Evolutionary conservation across 176 grass and related monocot genomes (phyloP).

Genomic region (Oryza coarctata): DNA sequence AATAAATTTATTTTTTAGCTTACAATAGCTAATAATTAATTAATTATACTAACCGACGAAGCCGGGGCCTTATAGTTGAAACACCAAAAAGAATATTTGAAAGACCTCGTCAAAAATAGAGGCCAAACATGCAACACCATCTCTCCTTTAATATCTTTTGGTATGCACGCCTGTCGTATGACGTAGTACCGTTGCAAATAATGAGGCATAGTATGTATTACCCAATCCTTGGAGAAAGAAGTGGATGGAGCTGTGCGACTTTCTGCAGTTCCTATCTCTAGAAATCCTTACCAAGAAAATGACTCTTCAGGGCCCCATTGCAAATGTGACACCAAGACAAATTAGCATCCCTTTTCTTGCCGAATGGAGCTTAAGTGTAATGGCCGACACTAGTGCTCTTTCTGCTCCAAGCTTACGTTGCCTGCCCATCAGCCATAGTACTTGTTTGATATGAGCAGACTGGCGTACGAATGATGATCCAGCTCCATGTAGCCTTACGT

Average conservation of each 20-base stretch:
- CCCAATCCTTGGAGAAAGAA: not conserved
- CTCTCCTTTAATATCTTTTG: not conserved
- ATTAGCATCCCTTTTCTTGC: not conserved
- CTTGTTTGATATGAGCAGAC: no score
- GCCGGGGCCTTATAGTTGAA: not conserved
- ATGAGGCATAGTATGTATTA: not conserved
- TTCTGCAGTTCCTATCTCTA: not conserved
- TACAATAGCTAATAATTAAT: no score
- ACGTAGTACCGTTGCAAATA: not conserved
- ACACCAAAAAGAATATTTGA: not conserved
- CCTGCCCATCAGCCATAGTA: not conserved
- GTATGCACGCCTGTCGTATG: not conserved
- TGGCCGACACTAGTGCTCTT: conserved; percentile 39
- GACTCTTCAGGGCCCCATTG: not conserved
- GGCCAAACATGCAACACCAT: not conserved
- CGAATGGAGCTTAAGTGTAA: not conserved
- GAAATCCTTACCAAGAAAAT: conserved; percentile 14
- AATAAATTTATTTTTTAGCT: no score
- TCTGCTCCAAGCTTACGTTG: conserved; percentile 24
- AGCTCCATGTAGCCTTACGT: not conserved
- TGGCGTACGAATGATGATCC: no score
- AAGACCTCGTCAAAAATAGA: not conserved
- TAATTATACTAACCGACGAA: no score
- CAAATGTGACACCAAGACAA: not conserved
- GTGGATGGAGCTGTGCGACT: not conserved